phyloP scores from a whole-genome alignment of 1,284 basidiomycete species.

The Ganoderma sp. region DNA sequence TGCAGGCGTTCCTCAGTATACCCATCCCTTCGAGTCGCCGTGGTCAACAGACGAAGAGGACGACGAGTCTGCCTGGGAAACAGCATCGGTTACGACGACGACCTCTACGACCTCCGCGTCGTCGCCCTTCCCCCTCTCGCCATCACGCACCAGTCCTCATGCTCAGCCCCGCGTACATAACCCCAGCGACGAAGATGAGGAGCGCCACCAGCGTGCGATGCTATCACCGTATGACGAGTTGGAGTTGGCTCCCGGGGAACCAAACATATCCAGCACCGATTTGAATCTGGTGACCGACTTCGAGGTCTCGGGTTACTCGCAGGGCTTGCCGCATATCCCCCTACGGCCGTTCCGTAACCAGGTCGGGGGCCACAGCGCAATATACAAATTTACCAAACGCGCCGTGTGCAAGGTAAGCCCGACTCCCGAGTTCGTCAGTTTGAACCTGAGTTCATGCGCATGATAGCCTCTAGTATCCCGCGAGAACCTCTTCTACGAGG shows the following conservation, averaged over 20 bases:
- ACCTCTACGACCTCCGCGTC: constrained; percentile 60
- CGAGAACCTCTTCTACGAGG: constrained; percentile 98
- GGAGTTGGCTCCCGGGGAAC: constrained; percentile 37
- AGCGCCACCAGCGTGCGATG: constrained; percentile 35
- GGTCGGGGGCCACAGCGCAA: constrained; percentile 95
- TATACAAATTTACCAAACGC: constrained; percentile 97
- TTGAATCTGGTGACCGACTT: constrained; percentile 31
- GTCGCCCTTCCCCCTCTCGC: constrained; percentile 46
- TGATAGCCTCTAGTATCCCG: constrained; percentile 91
- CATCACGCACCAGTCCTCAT: constrained; percentile 38
- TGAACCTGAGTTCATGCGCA: neutral
- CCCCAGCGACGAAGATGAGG: constrained; percentile 47
- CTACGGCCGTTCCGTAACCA: constrained; percentile 96
- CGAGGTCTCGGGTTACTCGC: constrained; percentile 46
- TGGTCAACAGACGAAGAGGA: constrained; percentile 77
- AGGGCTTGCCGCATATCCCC: constrained; percentile 87
- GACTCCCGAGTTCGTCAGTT: constrained; percentile 17
- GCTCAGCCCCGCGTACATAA: constrained; percentile 40
- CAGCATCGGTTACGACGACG: constrained; percentile 65
- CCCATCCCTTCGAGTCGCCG: constrained; percentile 47
- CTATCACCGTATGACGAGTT: constrained; percentile 37
- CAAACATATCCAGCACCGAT: constrained; percentile 20
- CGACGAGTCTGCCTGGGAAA: constrained; percentile 77
- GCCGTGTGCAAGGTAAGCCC: constrained; percentile 94
- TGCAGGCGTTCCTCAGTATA: constrained; percentile 40